Conservation (phyloP, 106 monocot species). For the Ottelia alismoides region DNA sequence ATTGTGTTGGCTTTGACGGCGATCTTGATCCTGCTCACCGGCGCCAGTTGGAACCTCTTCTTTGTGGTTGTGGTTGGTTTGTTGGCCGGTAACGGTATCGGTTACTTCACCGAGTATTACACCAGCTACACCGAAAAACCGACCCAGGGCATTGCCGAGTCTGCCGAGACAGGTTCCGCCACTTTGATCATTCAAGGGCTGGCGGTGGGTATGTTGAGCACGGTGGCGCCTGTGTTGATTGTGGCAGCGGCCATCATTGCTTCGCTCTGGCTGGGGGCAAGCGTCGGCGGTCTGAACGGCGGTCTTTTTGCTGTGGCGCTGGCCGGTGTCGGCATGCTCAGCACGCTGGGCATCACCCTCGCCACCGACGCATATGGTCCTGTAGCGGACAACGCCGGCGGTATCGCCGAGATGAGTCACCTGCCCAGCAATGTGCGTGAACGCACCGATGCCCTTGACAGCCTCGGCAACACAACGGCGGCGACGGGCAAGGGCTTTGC, state of each 20-base stretch:
- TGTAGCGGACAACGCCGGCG: slow-evolving; percentile 48
- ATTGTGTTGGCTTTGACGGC: too few species aligned
- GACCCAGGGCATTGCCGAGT: slow-evolving; percentile 5
- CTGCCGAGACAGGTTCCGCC: slow-evolving; percentile 6
- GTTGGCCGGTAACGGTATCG: slow-evolving; percentile 5
- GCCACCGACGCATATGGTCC: slow-evolving; percentile 10
- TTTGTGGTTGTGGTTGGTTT: slow-evolving; percentile 3
- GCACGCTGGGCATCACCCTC: slow-evolving; percentile 5
- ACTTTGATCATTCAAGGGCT: slow-evolving; percentile 6
- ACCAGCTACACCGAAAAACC: not conserved
- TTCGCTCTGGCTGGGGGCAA: slow-evolving; percentile 5
- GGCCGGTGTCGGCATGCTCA: slow-evolving; percentile 12
- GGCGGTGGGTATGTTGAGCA: slow-evolving; percentile 4
- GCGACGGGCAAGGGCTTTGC: slow-evolving; percentile 65
- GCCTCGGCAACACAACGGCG: slow-evolving; percentile 71
- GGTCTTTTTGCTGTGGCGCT: slow-evolving; percentile 6
- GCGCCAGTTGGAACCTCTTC: too few species aligned
- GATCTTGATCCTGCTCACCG: too few species aligned
- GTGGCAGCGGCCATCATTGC: slow-evolving; percentile 3
- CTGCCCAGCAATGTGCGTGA: slow-evolving; percentile 64
- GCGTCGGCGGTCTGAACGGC: slow-evolving; percentile 4
- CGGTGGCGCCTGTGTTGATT: slow-evolving; percentile 1
- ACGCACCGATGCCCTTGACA: slow-evolving; percentile 70
- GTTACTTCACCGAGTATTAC: slow-evolving; percentile 7
- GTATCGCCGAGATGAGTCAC: slow-evolving; percentile 79